Evolutionary conservation across 208 protist species (phyloP).

Genomic region (Crithidia expoeki): DNA sequence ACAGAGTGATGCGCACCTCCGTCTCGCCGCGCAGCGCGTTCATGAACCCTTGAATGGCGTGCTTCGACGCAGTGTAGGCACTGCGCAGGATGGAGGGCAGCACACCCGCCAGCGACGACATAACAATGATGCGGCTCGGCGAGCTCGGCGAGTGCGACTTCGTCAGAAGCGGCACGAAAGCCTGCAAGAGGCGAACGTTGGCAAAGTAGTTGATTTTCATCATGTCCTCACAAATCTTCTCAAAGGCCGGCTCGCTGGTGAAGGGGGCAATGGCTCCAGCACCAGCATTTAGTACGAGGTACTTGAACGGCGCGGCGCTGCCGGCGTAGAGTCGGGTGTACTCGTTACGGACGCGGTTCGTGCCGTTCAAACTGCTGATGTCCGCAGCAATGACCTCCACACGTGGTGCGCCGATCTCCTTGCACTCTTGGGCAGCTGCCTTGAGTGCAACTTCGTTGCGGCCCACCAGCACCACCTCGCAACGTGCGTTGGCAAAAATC

Average conservation of each 20-base stretch:
- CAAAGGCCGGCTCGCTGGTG: conserved; percentile 48
- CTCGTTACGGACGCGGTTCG: conserved; percentile 30
- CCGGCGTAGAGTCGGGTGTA: conserved; percentile 31
- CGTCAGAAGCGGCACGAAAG: conserved; percentile 60
- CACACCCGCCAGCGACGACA: conserved; percentile 81
- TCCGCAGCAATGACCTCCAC: conserved; percentile 67
- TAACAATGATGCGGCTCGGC: conserved; percentile 71
- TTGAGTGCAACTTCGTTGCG: conserved; percentile 54
- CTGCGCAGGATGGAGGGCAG: conserved; percentile 79
- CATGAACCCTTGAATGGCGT: conserved; percentile 89
- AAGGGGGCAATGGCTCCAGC: conserved; percentile 78
- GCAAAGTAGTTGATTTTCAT: conserved; percentile 91
- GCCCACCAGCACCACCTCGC: conserved; percentile 76
- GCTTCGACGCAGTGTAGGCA: conserved; percentile 85
- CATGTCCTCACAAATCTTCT: conserved; percentile 62
- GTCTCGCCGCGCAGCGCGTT: conserved; percentile 85
- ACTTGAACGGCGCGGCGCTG: conserved; percentile 42
- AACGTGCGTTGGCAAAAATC: conserved; percentile 52
- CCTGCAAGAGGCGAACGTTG: conserved; percentile 80
- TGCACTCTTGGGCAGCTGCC: conserved; percentile 42
- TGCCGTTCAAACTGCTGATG: conserved; percentile 54
- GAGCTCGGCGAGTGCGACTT: conserved; percentile 33
- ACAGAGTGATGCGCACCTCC: conserved; percentile 70
- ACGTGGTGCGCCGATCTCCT: conserved; percentile 46
- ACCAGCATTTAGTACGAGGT: conserved; percentile 86